Evolutionary conservation across 2,329 filamentous ascomycete genomes (phyloP).

Genomic region (Grosmannia huntii): DNA sequence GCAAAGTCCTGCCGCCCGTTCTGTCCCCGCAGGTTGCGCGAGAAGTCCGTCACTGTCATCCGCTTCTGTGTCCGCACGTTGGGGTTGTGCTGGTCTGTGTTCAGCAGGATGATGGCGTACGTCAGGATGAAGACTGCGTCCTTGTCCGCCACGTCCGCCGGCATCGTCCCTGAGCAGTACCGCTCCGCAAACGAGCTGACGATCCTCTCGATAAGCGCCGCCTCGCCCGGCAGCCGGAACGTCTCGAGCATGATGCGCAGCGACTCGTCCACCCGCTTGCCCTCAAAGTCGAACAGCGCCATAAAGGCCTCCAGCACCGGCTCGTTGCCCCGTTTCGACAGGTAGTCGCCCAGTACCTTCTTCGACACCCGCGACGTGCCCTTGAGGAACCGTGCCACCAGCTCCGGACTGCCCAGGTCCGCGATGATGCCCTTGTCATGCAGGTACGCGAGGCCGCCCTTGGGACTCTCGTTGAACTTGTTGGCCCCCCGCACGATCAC

Average conservation of each 20-base stretch:
- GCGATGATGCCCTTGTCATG: conserved; percentile 76
- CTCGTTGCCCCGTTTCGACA: conserved; percentile 85
- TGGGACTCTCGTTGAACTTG: conserved; percentile 94
- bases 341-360: conserved; percentile 77
- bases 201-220: conserved; percentile 83
- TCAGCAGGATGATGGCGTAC: conserved; percentile 95
- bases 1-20: conserved; percentile 80
- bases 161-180: conserved; percentile 59
- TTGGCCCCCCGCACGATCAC: conserved; percentile 76
- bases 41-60: conserved; percentile 76
- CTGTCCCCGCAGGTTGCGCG: conserved; percentile 78
- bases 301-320: conserved; percentile 75
- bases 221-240: conserved; percentile 89
- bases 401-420: conserved; percentile 57
- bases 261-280: conserved; percentile 81
- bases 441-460: conserved; percentile 75
- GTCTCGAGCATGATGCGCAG: conserved; percentile 75
- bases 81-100: conserved; percentile 93
- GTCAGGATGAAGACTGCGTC: conserved; percentile 84
- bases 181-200: conserved; percentile 77
- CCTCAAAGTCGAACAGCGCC: conserved; percentile 74
- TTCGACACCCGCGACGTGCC: conserved; percentile 84
- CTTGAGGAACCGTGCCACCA: conserved; percentile 76
- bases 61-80: conserved; percentile 68
- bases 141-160: conserved; percentile 66